Conservation (phyloP, 2,329 filamentous ascomycete genomes). For the Alternaria triticimaculans region DNA sequence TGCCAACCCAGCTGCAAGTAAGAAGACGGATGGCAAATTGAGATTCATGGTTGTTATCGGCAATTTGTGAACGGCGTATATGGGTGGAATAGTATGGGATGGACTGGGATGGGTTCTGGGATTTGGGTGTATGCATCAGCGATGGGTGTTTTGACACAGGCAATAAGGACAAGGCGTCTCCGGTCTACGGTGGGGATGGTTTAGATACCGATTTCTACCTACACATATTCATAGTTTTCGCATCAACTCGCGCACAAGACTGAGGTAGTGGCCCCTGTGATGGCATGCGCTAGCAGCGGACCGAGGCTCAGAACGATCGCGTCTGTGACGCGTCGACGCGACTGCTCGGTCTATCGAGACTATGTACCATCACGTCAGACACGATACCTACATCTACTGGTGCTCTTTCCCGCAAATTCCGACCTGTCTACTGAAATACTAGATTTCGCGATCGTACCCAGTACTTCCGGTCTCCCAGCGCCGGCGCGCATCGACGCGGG, state of each 20-base stretch:
- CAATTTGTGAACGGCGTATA: constrained; percentile 43
- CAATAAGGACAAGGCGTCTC: neutral
- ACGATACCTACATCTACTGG: neutral
- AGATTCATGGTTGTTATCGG: constrained; percentile 68
- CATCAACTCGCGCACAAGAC: neutral
- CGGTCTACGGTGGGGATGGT: neutral
- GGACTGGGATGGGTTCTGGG: neutral
- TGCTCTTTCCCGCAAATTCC: neutral
- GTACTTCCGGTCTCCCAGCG: neutral
- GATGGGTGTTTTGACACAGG: neutral
- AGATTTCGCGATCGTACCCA: neutral
- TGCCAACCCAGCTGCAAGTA: constrained; percentile 23
- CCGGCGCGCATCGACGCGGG: neutral
- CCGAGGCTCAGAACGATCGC: neutral
- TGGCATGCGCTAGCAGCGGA: neutral
- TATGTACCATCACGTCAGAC: neutral
- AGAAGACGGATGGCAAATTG: constrained; percentile 58
- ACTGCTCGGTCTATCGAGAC: neutral
- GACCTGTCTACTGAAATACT: neutral
- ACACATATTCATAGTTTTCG: neutral
- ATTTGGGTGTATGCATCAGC: neutral
- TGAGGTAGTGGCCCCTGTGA: neutral
- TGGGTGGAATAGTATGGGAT: neutral
- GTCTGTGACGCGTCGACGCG: neutral
- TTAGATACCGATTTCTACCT: neutral